These are phyloP conservation scores for Allantophomopsis cytisporea DNA, from an alignment of 2,329 filamentous ascomycete species.

Conservation along the genomic window DNA sequence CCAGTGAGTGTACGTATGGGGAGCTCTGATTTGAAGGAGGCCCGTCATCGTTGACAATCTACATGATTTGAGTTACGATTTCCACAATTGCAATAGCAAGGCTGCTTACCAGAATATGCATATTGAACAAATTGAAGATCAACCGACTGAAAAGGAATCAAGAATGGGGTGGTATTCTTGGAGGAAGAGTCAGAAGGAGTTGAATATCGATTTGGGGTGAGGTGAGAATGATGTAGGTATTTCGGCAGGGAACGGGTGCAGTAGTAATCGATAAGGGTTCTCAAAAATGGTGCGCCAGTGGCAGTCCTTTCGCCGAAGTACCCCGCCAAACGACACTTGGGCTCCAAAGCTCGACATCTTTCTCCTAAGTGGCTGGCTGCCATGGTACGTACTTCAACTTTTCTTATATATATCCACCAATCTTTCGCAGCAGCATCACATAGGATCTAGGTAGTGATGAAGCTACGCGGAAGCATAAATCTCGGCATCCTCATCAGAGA, in stretches of 20 bases:
- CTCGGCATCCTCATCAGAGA: too few relatives aligned
- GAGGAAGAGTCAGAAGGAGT: background rate
- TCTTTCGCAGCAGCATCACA: too few relatives aligned
- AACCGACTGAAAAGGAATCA: too few relatives aligned
- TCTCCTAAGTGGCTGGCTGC: too few relatives aligned
- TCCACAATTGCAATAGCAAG: background rate
- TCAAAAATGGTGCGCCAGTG: background rate
- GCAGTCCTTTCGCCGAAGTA: too few relatives aligned
- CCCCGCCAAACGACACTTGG: too few relatives aligned
- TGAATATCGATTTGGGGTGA: background rate
- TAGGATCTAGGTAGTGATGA: too few relatives aligned
- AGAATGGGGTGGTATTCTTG: background rate
- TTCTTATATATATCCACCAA: too few relatives aligned
- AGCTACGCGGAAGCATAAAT: too few relatives aligned
- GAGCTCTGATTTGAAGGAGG: slow-evolving; percentile 67
- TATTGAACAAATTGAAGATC: slow-evolving; percentile 11
- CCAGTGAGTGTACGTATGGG: slow-evolving; percentile 66
- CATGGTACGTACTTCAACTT: too few relatives aligned
- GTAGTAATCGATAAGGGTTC: slow-evolving; percentile 1
- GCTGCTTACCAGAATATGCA: slow-evolving; percentile 35
- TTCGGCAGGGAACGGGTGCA: background rate
- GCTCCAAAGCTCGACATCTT: too few relatives aligned
- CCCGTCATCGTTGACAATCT: slow-evolving; percentile 66
- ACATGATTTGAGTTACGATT: slow-evolving; percentile 4
- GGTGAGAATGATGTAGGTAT: background rate